Conservation (phyloP, 108 stramenopile species). For the Craspedostauros australis region DNA sequence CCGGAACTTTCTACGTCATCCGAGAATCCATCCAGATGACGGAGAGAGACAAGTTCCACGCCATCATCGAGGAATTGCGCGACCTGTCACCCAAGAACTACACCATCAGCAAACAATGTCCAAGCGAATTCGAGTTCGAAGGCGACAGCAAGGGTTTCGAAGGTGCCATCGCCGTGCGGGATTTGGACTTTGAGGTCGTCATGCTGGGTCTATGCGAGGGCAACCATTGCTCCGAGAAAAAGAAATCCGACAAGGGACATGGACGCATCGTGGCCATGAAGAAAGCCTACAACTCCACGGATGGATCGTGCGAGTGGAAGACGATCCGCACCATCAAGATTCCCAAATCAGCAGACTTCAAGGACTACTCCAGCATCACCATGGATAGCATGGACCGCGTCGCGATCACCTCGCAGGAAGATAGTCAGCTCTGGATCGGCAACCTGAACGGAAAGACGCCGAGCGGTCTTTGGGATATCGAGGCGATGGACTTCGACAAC, state of each 20-base stretch:
- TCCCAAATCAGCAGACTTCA: constrained; percentile 45
- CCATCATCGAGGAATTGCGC: constrained; percentile 36
- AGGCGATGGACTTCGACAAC: constrained; percentile 35
- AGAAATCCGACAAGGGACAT: constrained; percentile 50
- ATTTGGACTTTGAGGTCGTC: constrained; percentile 32
- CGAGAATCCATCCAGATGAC: no score
- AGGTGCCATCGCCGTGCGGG: constrained; percentile 48
- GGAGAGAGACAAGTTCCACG: constrained; percentile 26
- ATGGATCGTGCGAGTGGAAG: constrained; percentile 43
- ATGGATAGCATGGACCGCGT: constrained; percentile 40
- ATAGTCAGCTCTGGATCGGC: constrained; percentile 62
- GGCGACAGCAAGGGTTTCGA: constrained; percentile 71
- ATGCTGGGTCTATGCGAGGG: constrained; percentile 72
- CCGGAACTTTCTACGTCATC: constrained; percentile 50
- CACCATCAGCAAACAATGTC: constrained; percentile 27
- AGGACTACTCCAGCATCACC: constrained; percentile 67
- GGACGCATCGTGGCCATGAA: constrained; percentile 59
- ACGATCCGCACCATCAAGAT: constrained; percentile 40
- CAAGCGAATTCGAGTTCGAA: constrained; percentile 49
- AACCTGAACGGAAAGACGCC: constrained; percentile 17
- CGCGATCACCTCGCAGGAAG: constrained; percentile 65
- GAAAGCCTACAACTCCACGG: constrained; percentile 13
- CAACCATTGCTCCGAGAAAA: constrained; percentile 55
- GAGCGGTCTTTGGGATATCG: constrained; percentile 42
- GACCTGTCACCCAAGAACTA: constrained; percentile 33